phyloP scores from a whole-genome alignment of 371 early-diverging fungal genomes.

The Mucor circinelloides region DNA sequence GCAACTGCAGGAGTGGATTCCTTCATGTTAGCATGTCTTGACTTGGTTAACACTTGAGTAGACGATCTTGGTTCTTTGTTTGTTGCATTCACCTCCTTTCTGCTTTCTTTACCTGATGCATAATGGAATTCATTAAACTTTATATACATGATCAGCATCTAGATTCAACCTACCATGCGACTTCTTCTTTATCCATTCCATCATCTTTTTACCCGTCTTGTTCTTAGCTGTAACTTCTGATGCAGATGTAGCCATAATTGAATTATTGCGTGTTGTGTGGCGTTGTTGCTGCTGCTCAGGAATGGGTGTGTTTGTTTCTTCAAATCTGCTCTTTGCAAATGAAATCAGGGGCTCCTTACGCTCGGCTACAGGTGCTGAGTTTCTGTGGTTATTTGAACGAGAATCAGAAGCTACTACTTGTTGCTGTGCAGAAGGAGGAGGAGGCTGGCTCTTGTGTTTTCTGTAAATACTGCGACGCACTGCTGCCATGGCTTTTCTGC shows the following conservation, averaged over 20 bases:
- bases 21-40: neutral
- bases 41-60: conserved; percentile 6
- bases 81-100: neutral
- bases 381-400: neutral
- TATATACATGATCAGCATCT: neutral
- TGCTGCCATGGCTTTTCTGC: conserved; percentile 18
- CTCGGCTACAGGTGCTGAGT: conserved; percentile 5
- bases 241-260: neutral
- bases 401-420: neutral
- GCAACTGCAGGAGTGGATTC: conserved; percentile 1
- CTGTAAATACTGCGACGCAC: conserved; percentile 26
- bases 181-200: conserved; percentile 73
- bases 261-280: neutral
- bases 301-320: conserved; percentile 5
- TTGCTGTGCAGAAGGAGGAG: neutral
- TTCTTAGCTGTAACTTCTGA: neutral
- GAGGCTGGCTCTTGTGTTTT: conserved; percentile 18
- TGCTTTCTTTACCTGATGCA: conserved; percentile 9
- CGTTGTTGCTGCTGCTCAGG: neutral
- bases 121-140: neutral
- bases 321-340: conserved; percentile 9
- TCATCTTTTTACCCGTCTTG: conserved; percentile 62
- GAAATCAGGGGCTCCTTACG: neutral
- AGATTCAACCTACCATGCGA: conserved; percentile 48
- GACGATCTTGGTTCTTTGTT: conserved; percentile 6